Conservation (phyloP, 805 yeast species). For the Zygosaccharomyces bisporus region DNA sequence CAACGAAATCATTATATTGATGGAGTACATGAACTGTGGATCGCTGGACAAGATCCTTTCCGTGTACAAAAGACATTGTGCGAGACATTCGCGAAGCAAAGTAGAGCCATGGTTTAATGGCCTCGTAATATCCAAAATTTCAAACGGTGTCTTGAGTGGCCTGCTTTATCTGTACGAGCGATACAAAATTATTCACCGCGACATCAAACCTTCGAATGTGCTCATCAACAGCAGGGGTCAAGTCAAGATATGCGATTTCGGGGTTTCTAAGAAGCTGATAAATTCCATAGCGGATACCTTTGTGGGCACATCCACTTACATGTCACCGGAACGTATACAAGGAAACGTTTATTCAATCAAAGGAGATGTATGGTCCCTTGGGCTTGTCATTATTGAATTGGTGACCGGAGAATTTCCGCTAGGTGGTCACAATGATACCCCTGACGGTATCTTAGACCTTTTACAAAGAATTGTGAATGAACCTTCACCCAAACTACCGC, state of each 20-base stretch:
- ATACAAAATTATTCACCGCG: slow-evolving; percentile 90
- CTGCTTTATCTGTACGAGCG: slow-evolving; percentile 73
- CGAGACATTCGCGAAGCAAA: slow-evolving; percentile 12
- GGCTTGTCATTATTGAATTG: slow-evolving; percentile 82
- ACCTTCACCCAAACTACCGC: slow-evolving; percentile 71
- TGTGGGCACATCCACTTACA: slow-evolving; percentile 96
- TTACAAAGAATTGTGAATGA: slow-evolving; percentile 92
- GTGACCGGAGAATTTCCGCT: slow-evolving; percentile 84
- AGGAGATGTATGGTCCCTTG: slow-evolving; percentile 96
- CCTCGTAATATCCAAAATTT: slow-evolving; percentile 64
- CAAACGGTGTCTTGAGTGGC: slow-evolving; percentile 75
- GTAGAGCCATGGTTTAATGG: slow-evolving; percentile 40
- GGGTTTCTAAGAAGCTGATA: slow-evolving; percentile 87
- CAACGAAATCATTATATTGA: slow-evolving; percentile 79
- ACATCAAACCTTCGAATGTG: slow-evolving; percentile 93
- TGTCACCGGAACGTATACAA: slow-evolving; percentile 97
- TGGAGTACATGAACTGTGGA: slow-evolving; percentile 96
- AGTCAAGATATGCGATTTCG: slow-evolving; percentile 92
- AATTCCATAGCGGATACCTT: slow-evolving; percentile 96
- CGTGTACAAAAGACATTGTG: slow-evolving; percentile 50
- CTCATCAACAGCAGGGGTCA: slow-evolving; percentile 81
- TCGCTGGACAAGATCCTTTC: slow-evolving; percentile 77
- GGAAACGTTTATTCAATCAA: slow-evolving; percentile 92
- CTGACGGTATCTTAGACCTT: slow-evolving; percentile 85
- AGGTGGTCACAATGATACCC: slow-evolving; percentile 54